Evolutionary conservation across 1,284 basidiomycete species (phyloP).

Genomic region (Malassezia pachydermatis): DNA sequence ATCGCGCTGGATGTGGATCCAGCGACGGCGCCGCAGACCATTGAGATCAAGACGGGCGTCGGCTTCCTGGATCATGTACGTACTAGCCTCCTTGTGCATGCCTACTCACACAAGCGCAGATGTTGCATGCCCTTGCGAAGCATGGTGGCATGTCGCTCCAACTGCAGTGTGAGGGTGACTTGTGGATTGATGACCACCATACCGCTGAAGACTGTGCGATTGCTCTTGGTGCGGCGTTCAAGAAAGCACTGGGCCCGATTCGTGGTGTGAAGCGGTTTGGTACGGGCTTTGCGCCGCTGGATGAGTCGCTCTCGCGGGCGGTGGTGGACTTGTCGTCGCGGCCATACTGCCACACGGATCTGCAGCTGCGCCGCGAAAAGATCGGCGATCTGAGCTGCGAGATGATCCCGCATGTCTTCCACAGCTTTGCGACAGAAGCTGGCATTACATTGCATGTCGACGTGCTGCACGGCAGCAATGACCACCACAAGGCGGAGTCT

Average conservation of each 20-base stretch:
- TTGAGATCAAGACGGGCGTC: constrained; percentile 84
- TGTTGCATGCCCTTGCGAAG: constrained; percentile 48
- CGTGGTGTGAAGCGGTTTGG: constrained; percentile 91
- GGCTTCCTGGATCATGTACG: constrained; percentile 94
- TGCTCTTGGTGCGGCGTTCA: constrained; percentile 86
- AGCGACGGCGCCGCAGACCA: constrained; percentile 60
- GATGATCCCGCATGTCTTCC: constrained; percentile 92
- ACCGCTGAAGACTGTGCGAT: constrained; percentile 90
- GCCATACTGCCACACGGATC: constrained; percentile 84
- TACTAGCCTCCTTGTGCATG: constrained; percentile 24
- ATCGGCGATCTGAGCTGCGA: constrained; percentile 77
- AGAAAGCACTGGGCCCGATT: constrained; percentile 84
- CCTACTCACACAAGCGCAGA: constrained; percentile 22
- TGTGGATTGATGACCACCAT: constrained; percentile 98
- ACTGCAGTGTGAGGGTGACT: constrained; percentile 83
- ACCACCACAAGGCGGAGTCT: constrained; percentile 95
- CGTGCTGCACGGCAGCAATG: constrained; percentile 84
- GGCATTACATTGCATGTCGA: constrained; percentile 89
- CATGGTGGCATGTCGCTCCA: constrained; percentile 58
- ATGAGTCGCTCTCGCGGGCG: constrained; percentile 77
- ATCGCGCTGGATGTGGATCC: constrained; percentile 73
- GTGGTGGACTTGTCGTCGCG: constrained; percentile 97
- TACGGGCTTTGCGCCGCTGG: constrained; percentile 88
- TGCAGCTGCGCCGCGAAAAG: constrained; percentile 72
- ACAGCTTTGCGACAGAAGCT: constrained; percentile 81